phyloP scores from a whole-genome alignment of 2,329 filamentous ascomycete species.

The Cryphonectria nitschkei region DNA sequence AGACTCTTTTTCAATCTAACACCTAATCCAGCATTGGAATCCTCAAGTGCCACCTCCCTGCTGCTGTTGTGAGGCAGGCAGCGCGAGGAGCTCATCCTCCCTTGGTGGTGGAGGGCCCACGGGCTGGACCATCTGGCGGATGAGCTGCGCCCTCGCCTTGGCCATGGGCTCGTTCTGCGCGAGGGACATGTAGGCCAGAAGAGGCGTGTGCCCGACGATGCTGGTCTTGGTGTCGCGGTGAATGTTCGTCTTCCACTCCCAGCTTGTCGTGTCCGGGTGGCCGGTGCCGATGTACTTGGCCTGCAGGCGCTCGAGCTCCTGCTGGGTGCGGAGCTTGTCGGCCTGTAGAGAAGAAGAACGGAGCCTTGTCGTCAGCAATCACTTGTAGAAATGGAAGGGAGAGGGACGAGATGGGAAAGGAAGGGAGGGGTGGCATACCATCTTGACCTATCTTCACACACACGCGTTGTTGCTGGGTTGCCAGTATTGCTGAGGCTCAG shows the following conservation, averaged over 20 bases:
- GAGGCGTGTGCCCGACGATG: conserved; percentile 85
- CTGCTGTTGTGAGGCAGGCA: conserved; percentile 26
- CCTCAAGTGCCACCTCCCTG: conserved; percentile 1
- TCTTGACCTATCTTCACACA: conserved; percentile 10
- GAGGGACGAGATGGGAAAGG: background rate
- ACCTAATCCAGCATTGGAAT: background rate
- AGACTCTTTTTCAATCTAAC: background rate
- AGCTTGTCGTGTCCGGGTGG: conserved; percentile 93
- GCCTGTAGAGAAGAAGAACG: conserved; percentile 56
- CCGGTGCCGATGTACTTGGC: conserved; percentile 95
- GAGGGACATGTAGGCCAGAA: conserved; percentile 86
- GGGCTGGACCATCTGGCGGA: conserved; percentile 76
- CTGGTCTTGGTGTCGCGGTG: conserved; percentile 89
- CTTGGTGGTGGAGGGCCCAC: conserved; percentile 60
- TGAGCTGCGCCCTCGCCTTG: conserved; percentile 77
- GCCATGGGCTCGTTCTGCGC: conserved; percentile 84
- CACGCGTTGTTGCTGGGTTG: conserved; percentile 9
- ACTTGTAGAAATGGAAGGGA: background rate
- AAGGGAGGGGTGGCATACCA: conserved; percentile 15
- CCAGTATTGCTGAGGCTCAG: background rate
- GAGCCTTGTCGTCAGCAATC: background rate
- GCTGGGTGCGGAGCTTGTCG: conserved; percentile 96
- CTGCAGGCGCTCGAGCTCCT: conserved; percentile 96
- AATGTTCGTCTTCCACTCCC: conserved; percentile 97
- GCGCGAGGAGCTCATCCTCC: conserved; percentile 47